Base-by-base conservation (phyloP, 2,329 filamentous ascomycete species). In the Tolypocladium nubicola region DNA sequence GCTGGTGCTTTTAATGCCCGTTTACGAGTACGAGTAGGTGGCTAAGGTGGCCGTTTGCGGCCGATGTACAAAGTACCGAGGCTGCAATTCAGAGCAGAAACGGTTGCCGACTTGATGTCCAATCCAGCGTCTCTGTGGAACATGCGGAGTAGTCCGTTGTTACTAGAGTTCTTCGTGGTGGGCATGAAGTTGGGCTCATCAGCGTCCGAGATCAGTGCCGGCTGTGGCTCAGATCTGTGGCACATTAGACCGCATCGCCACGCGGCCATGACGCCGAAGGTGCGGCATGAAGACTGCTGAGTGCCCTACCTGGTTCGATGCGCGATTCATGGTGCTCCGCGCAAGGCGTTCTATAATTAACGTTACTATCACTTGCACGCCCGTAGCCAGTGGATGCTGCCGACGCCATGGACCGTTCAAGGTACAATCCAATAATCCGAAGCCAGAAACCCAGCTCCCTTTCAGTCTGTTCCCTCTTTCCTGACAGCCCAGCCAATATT, bases 201-300 rank as follows among this genome's bases (percentile, higher is more conserved):
- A 40, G 38, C 19, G 19, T 8, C 37, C 39, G 19, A 41, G 39
- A 41, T 41, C 39, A 41, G 39, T 9, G 39, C 39, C 39, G 16
- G 38, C n/a, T 33, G 52, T 54, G 52, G 52, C 52, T 54, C 52
- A 54, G 52, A 54, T 33, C 39, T 54, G 52, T 54, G 38, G 52
- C 52, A 43, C 38, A 6, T 23, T 4, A 26, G 23, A 26, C 16
- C 8, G 19, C 52, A 21, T 41, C 26, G 38, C 52, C 39, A 54
- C 52, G 38, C 52, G 52, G 52, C 47, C 33, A 37, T 21, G 30
- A 37, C 26, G n/a, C 2, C 13, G 11, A 30, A 30, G 52, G 40
- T 10, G 45, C 45, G 26, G 9, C 41, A 14, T 19, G 23, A 10
- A 19, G 14, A 4, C 26, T 33, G 45, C 14, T 49, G 19, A 33